Evolutionary conservation across 768 basidiomycete species (phyloP).

Genomic region (Amanita rubescens): DNA sequence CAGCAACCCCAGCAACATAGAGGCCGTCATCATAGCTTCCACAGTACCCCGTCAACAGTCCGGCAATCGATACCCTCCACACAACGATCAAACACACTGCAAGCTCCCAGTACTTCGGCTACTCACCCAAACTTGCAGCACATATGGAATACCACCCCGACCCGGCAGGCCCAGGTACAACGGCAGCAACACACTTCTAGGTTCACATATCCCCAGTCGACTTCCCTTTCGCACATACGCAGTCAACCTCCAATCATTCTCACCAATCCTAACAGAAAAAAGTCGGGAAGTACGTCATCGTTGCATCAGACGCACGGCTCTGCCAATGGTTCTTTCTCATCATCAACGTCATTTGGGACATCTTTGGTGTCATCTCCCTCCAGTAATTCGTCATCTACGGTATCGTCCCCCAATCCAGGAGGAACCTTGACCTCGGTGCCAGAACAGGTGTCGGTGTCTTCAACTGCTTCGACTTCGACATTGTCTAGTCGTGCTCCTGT

Average conservation of each 20-base stretch:
- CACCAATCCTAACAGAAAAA: conserved; percentile 5
- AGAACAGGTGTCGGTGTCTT: not conserved
- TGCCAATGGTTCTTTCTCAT: not conserved
- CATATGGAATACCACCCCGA: not conserved
- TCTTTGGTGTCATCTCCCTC: not conserved
- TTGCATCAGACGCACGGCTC: not conserved
- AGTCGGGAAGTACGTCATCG: not conserved
- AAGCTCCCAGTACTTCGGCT: not conserved
- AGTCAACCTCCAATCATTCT: not conserved
- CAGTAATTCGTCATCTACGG: not conserved
- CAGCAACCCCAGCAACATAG: not conserved
- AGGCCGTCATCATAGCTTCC: conserved; percentile 4
- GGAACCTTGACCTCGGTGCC: not conserved
- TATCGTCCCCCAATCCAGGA: not conserved
- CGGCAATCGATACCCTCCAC: conserved; percentile 5
- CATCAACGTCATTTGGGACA: not conserved
- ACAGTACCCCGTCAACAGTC: conserved; percentile 8
- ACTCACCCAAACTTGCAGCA: not conserved
- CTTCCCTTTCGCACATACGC: not conserved
- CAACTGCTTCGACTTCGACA: conserved; percentile 19
- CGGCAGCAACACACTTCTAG: not conserved
- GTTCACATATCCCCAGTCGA: conserved; percentile 1
- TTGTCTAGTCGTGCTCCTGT: conserved; percentile 44
- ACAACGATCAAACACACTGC: not conserved
- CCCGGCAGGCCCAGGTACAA: not conserved